Evolutionary conservation across 495 filamentous ascomycete genomes (phyloP).

Genomic region (Lindgomyces ingoldianus): DNA sequence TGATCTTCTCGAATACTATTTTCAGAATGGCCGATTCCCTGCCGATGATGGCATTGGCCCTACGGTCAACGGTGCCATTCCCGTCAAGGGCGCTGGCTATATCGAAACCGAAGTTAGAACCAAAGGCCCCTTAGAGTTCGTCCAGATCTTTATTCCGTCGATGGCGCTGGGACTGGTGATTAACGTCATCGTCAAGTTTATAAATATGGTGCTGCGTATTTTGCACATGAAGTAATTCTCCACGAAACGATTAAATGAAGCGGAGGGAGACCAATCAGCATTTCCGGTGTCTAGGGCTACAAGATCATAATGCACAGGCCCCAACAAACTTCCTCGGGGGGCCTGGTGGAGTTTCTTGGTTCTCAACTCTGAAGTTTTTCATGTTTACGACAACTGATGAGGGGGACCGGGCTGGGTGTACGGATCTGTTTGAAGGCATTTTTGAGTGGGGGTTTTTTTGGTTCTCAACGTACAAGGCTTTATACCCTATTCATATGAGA

Average conservation of each 20-base stretch:
- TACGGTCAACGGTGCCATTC: constrained; percentile 44
- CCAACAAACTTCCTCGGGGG: neutral
- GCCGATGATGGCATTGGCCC: constrained; percentile 54
- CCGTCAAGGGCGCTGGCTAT: constrained; percentile 50
- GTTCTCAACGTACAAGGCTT: constrained; percentile 3
- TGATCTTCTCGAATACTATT: constrained; percentile 68
- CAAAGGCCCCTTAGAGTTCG: constrained; percentile 49
- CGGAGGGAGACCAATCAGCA: neutral
- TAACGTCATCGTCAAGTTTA: constrained; percentile 38
- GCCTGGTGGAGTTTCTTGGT: neutral
- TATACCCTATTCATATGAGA: constrained; percentile 16
- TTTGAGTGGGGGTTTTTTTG: neutral
- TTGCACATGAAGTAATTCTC: constrained; percentile 4
- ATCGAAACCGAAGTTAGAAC: constrained; percentile 61
- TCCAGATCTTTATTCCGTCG: constrained; percentile 43
- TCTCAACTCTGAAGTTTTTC: no score
- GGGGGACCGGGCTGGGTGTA: neutral
- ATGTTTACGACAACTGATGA: neutral
- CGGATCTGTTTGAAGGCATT: neutral
- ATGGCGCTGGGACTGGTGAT: constrained; percentile 27
- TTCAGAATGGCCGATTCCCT: constrained; percentile 70
- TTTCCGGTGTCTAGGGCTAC: neutral
- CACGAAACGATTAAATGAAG: neutral
- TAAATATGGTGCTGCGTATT: constrained; percentile 20
- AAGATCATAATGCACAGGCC: neutral